Base-by-base conservation (phyloP, 2,329 filamentous ascomycete genomes). In the Cytospora schulzeri region DNA sequence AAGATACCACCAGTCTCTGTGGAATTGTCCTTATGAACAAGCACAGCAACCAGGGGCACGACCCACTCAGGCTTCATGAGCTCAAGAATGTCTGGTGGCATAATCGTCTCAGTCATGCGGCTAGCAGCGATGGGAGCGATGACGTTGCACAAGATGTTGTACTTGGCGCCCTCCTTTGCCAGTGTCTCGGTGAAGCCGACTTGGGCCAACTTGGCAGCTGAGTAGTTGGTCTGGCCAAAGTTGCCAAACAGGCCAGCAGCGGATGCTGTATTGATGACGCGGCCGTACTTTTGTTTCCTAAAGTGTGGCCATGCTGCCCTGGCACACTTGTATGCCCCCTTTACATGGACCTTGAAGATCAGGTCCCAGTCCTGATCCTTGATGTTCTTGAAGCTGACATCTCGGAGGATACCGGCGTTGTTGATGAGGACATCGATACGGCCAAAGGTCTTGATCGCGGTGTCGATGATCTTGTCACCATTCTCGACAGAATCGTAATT, bases 351-450 rank as follows among this genome's bases (percentile, higher is more conserved):
- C 76, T 88, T 90, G 79, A 94, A 91, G 76, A 97, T 91, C 71
- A 97, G 81, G 76, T 99, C 94, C 95, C 95, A 99, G 78, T 99
- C 95, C 75, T 90, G 80, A 77, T 99, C 95, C 78, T 90, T 95
- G 87, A 98, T 96, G 81, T 98, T 98, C 86, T 97, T 97, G 83
- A 99, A 98, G 85, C 91, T 94, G 75, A 98, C 78, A 80, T 98
- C 93, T 67, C 94, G 90, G 66, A 97, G 85, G 75, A 98, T 98
- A 74, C 95, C 94, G 67, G 95, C 95, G 76, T 98, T 99, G 85
- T 99, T 99, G 80, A 99, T 90, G 72, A 99, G 88, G 69, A 99
- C 83, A 77, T 99, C 94, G 78, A 99, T 87, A 73, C 94, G 91
- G 71, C 94, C 91, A 75, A 89, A 95, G 63, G 82, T 83, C 77